Conservation (phyloP, 352 stramenopile species). For the Phytophthora capsici region DNA sequence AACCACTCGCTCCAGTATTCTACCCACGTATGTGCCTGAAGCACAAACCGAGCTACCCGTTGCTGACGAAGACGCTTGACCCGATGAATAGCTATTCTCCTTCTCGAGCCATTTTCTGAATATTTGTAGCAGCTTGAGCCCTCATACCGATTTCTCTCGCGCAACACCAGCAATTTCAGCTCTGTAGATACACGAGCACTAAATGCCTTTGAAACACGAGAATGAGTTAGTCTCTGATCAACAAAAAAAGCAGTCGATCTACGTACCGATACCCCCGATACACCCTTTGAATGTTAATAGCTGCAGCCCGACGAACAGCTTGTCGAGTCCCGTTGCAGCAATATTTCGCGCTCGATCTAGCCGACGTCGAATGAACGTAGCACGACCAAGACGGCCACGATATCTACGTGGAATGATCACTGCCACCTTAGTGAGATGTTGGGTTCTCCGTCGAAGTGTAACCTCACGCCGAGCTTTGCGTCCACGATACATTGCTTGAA, state of each 20-base stretch:
- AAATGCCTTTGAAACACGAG: background rate
- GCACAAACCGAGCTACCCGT: constrained; percentile 47
- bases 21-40: constrained; percentile 56
- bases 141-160: constrained; percentile 64
- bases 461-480: constrained; percentile 52
- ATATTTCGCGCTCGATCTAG: constrained; percentile 58
- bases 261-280: constrained; percentile 74
- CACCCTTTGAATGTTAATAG: constrained; percentile 70
- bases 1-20: constrained; percentile 88
- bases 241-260: background rate
- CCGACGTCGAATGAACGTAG: constrained; percentile 60
- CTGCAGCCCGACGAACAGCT: constrained; percentile 46
- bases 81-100: constrained; percentile 46
- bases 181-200: constrained; percentile 70
- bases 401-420: constrained; percentile 74
- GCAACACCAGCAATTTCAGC: constrained; percentile 66
- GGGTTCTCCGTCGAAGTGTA: constrained; percentile 20
- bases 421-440: constrained; percentile 49
- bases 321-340: constrained; percentile 40
- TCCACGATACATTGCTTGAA: constrained; percentile 70
- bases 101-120: constrained; percentile 67
- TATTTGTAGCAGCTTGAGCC: constrained; percentile 62
- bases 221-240: background rate
- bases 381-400: constrained; percentile 65
- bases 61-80: constrained; percentile 45